Evolutionary conservation across 2,329 filamentous ascomycete genomes (phyloP).

Genomic region (Alternaria postmessia): DNA sequence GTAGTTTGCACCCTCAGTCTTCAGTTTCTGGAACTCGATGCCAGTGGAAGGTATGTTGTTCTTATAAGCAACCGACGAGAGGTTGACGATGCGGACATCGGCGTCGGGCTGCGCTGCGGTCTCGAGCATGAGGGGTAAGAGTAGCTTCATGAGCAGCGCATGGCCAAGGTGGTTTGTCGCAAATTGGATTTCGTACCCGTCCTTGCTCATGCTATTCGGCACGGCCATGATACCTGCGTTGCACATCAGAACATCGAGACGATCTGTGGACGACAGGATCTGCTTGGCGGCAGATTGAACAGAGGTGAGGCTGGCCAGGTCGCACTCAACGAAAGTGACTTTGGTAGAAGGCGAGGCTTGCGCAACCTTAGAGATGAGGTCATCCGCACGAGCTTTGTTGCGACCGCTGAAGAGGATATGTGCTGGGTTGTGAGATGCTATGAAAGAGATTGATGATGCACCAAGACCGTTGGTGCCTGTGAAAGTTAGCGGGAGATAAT

Average conservation of each 20-base stretch:
- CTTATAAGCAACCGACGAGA: conserved; percentile 46
- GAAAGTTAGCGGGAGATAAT: background rate
- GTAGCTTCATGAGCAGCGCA: conserved; percentile 56
- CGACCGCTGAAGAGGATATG: conserved; percentile 59
- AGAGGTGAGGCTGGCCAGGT: conserved; percentile 9
- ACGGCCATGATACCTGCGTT: conserved; percentile 57
- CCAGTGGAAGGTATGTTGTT: conserved; percentile 33
- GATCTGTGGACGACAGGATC: conserved; percentile 41
- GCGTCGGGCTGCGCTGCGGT: conserved; percentile 50
- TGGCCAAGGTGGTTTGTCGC: conserved; percentile 62
- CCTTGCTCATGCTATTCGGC: conserved; percentile 50
- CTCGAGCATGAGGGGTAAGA: conserved; percentile 53
- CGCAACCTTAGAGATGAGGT: conserved; percentile 51
- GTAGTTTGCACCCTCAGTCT: conserved; percentile 26
- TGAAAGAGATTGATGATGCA: conserved; percentile 54
- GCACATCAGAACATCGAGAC: conserved; percentile 57
- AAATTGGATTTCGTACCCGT: conserved; percentile 61
- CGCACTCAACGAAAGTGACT: conserved; percentile 7
- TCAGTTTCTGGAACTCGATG: conserved; percentile 40
- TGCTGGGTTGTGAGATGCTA: conserved; percentile 54
- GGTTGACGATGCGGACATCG: conserved; percentile 57
- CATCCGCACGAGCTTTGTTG: conserved; percentile 50
- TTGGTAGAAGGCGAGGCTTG: conserved; percentile 53
- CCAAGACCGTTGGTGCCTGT: conserved; percentile 58
- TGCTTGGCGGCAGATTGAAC: conserved; percentile 11